Evolutionary conservation across 2,329 filamentous ascomycete genomes (phyloP).

Genomic region (Beauveria sp.): DNA sequence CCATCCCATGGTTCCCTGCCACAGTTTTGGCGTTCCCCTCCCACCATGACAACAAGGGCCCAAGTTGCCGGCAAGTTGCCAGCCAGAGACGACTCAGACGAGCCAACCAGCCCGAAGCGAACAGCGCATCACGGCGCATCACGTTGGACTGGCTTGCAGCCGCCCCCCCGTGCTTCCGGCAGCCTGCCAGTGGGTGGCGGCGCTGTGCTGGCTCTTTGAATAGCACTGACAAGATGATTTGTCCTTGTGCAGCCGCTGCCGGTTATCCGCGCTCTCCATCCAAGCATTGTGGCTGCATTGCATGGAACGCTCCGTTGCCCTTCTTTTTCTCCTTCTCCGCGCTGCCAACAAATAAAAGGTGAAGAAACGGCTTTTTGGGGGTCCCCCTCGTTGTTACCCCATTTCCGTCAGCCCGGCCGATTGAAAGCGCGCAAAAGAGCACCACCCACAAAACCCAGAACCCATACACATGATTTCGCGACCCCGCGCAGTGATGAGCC

Average conservation of each 20-base stretch:
- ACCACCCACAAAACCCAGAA: no score
- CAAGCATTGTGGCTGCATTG: neutral
- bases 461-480: neutral
- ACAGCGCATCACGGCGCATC: neutral
- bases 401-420: neutral
- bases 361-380: neutral
- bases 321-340: no score
- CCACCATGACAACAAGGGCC: neutral
- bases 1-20: neutral
- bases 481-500: neutral
- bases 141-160: neutral
- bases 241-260: conserved; percentile 6
- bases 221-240: neutral
- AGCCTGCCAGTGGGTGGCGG: neutral
- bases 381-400: neutral
- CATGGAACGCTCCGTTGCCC: no score
- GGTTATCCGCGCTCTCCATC: neutral
- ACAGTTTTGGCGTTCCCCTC: no score
- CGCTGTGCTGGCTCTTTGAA: neutral
- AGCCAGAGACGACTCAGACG: no score
- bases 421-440: neutral
- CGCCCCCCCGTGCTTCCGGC: neutral
- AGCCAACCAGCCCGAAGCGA: neutral
- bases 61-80: no score
- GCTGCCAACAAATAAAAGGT: neutral